Evolutionary conservation across 202 grass and related monocot genomes (phyloP), one percentile per base, ranked within the genome.

Genomic region (Schoenoplectus triqueter): DNA sequence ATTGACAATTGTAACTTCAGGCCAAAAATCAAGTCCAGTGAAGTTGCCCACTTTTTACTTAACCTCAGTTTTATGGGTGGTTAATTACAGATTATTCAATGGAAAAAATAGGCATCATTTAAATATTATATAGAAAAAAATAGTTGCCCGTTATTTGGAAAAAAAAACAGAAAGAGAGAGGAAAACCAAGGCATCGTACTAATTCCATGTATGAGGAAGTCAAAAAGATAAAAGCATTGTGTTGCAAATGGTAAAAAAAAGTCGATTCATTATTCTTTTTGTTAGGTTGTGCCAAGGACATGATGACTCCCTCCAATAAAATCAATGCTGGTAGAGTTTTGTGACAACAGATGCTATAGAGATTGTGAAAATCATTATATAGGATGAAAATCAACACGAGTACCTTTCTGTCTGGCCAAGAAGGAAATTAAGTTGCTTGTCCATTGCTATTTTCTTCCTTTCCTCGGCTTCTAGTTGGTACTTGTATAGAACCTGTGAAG

Each of bases 341-440:
- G 14, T 44, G 14, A 14, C 54, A 21, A 55, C 42, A 78, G 20
- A 61, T 59, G 10, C 8, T 61, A 4, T 42, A 6, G 70, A 44
- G 11, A 61, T 45, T 61, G 31, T 17, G 18, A 61, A 61, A 31
- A 31, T 31, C 31, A 60, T n/a, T 20, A 73, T 54, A 54, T 20
- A 54, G 17, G 71, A 54, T 31, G 21, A 51, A 74, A 74, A 5
- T 56, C 48, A 56, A n/a, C 20, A 10, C 70, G 11, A 31, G 14
- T 92, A 98, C 96, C 96, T 98, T 85, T 98, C 96, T 82, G 93
- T 98, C 79, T 98, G 93, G 60, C 93, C 96, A 85, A 98, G 85
- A 87, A 95, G 96, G 68, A 95, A 98, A 94, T 98, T 87, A 86
- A 98, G 96, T 64, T 94, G 96, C 79, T 95, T 99, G 88, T 99